phyloP scores from a whole-genome alignment of 2,329 filamentous ascomycete genomes.

The Fusarium albosuccineum region DNA sequence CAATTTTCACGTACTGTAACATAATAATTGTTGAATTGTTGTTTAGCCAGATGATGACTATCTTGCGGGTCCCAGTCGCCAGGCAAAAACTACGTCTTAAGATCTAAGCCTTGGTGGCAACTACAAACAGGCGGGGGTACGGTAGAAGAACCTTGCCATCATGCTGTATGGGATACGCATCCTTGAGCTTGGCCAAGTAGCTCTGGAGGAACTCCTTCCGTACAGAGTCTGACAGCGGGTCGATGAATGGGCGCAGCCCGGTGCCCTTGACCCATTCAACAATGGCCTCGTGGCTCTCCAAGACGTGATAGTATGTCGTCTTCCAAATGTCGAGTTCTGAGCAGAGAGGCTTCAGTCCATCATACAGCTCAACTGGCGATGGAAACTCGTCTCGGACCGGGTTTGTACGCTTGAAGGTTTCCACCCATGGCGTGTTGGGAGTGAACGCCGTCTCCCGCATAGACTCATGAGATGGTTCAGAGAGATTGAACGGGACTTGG shows the following conservation, averaged over 20 bases:
- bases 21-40: neutral
- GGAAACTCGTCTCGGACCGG: constrained; percentile 64
- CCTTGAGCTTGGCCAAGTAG: constrained; percentile 60
- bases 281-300: constrained; percentile 62
- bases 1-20: too few species aligned
- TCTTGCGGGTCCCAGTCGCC: neutral
- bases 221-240: constrained; percentile 58
- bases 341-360: constrained; percentile 60
- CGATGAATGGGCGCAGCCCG: constrained; percentile 67
- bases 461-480: constrained; percentile 60
- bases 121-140: constrained; percentile 70
- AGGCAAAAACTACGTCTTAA: neutral
- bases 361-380: constrained; percentile 60
- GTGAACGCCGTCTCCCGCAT: constrained; percentile 61
- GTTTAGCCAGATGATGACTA: neutral
- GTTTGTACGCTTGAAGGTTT: constrained; percentile 42
- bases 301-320: constrained; percentile 65
- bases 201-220: constrained; percentile 58
- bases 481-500: constrained; percentile 64
- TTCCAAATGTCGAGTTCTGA: constrained; percentile 65
- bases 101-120: constrained; percentile 51
- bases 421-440: constrained; percentile 53
- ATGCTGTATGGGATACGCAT: constrained; percentile 56
- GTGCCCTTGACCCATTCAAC: constrained; percentile 72
- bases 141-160: constrained; percentile 67